Conservation (phyloP, 2,329 filamentous ascomycete genomes). For the Diaporthe sp. region DNA sequence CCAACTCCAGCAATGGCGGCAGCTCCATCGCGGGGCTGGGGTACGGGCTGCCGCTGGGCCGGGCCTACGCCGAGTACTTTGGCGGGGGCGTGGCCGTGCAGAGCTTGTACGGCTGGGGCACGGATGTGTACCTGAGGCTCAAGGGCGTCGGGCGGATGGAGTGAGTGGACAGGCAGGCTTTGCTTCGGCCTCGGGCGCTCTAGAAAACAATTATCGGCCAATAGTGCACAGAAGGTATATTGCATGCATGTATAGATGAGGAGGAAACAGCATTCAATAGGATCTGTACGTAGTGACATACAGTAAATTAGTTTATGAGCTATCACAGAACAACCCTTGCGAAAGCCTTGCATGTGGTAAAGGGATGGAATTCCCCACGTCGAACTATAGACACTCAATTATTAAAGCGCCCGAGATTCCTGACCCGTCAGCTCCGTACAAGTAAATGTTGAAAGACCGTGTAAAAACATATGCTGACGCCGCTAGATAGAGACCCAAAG, state of each 20-base stretch:
- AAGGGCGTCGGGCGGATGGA: conserved; percentile 73
- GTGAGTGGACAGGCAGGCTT: conserved; percentile 43
- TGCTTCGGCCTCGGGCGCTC: neutral
- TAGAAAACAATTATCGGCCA: neutral
- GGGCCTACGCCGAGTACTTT: conserved; percentile 98
- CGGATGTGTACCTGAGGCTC: conserved; percentile 76
- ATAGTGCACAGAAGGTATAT: neutral
- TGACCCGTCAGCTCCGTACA: conserved; percentile 25
- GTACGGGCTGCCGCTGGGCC: conserved; percentile 90
- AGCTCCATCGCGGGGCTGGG: conserved; percentile 93
- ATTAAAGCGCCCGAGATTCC: conserved; percentile 31
- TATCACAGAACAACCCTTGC: conserved; percentile 13
- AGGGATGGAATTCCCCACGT: conserved; percentile 4
- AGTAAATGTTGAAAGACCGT: conserved; percentile 29
- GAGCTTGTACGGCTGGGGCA: conserved; percentile 93
- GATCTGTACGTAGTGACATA: neutral
- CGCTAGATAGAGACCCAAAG: conserved; percentile 27
- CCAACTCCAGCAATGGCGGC: conserved; percentile 76
- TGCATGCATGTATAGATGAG: neutral
- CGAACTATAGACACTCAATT: conserved; percentile 31
- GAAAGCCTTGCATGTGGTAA: conserved; percentile 14
- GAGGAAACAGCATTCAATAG: neutral
- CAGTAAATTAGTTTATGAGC: conserved; percentile 35
- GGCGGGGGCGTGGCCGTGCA: conserved; percentile 96
- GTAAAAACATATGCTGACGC: conserved; percentile 32